A percentile compares a stretch with the other conserved stretches of the same genome.
phyloP scores from a whole-genome alignment of 2,329 filamentous ascomycete genomes.

The Fonsecaea pugnacius region DNA sequence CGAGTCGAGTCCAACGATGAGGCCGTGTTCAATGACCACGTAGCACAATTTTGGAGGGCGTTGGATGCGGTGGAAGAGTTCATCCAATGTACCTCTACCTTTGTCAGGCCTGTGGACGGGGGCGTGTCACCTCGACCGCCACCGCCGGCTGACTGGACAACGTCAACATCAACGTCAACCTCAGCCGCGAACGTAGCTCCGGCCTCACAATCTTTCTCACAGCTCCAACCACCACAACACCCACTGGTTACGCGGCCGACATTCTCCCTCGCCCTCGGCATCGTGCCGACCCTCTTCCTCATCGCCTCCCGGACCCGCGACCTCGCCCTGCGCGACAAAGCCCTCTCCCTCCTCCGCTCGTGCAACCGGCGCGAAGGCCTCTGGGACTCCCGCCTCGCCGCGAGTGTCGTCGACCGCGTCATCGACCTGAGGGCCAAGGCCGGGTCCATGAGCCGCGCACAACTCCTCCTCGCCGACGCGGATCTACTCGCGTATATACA shows the following conservation, averaged over 20 bases:
- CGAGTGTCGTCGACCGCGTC: constrained; percentile 21
- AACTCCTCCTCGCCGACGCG: not conserved
- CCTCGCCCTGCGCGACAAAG: constrained; percentile 60
- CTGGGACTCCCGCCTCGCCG: constrained; percentile 58
- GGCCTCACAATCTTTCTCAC: not conserved
- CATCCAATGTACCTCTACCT: constrained; percentile 18
- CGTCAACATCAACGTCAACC: not conserved
- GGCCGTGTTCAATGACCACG: constrained; percentile 14
- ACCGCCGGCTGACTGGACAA: not conserved
- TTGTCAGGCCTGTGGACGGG: constrained; percentile 4
- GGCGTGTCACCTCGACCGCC: not conserved
- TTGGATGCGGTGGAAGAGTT: constrained; percentile 24
- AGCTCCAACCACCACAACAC: not conserved
- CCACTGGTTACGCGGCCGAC: constrained; percentile 16
- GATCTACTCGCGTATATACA: not conserved
- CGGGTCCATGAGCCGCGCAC: not conserved
- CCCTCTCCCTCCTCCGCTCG: constrained; percentile 64
- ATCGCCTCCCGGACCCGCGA: constrained; percentile 70
- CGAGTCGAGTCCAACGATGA: constrained; percentile 22
- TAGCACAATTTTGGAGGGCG: constrained; percentile 19
- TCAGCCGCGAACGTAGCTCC: not conserved
- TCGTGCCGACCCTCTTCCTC: constrained; percentile 68
- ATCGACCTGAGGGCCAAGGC: constrained; percentile 21
- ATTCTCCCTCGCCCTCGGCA: constrained; percentile 67
- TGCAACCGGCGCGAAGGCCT: constrained; percentile 68